Conservation (phyloP, 257 asterid species). For the Thymus quinquecostatus region DNA sequence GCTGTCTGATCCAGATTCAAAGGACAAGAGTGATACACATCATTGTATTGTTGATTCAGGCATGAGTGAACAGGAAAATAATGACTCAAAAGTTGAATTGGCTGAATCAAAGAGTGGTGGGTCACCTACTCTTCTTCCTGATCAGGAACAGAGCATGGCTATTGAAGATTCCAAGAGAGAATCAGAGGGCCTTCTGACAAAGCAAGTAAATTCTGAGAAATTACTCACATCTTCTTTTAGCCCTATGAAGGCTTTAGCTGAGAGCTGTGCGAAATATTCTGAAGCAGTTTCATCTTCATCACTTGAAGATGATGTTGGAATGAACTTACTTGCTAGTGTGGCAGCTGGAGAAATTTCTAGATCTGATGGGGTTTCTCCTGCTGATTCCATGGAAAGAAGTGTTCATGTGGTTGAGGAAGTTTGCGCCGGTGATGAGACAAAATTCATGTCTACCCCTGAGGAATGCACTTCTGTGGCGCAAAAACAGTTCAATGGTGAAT, state of each 20-base stretch:
- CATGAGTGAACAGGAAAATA: constrained; percentile 2
- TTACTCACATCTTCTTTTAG: constrained; percentile 62
- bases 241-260: constrained; percentile 91
- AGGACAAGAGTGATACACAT: constrained; percentile 48
- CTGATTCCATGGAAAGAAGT: constrained; percentile 55
- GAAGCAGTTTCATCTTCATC: constrained; percentile 67
- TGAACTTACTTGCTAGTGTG: constrained; percentile 96
- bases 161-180: neutral
- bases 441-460: constrained; percentile 44
- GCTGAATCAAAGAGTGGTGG: neutral
- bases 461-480: constrained; percentile 31
- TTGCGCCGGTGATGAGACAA: constrained; percentile 53
- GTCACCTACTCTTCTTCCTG: neutral
- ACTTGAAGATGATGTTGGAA: constrained; percentile 79
- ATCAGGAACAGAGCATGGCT: neutral
- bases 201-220: constrained; percentile 39
- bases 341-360: constrained; percentile 85
- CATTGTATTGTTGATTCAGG: constrained; percentile 42
- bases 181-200: neutral
- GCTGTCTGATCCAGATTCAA: constrained; percentile 39
- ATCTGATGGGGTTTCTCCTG: constrained; percentile 58
- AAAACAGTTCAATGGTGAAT: constrained; percentile 29
- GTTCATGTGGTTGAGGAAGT: constrained; percentile 47
- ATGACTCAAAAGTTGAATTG: neutral
- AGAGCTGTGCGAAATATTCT: constrained; percentile 81